Conservation (phyloP, 345 rosid genomes). For the Arabis alpina region DNA sequence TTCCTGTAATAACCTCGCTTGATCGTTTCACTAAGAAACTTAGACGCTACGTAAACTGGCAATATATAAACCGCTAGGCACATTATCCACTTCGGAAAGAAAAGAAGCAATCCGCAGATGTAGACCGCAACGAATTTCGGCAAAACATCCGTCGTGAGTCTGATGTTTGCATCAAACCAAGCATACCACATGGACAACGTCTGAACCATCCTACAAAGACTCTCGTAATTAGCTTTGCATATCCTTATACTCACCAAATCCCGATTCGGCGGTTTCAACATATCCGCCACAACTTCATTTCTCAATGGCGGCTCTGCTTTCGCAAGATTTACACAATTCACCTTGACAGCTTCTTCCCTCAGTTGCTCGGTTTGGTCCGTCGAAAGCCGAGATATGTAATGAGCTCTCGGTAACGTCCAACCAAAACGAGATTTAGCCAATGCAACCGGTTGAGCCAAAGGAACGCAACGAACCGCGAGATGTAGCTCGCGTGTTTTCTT, state of each 20-base stretch:
- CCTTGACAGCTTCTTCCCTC: background rate
- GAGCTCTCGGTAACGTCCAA: slow-evolving; percentile 26
- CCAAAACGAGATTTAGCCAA: background rate
- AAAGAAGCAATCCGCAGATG: background rate
- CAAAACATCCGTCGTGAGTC: background rate
- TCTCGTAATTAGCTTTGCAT: slow-evolving; percentile 1
- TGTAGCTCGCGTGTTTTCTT: slow-evolving; percentile 30
- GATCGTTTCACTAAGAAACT: too few species aligned
- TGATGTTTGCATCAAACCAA: background rate
- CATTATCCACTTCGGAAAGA: too few species aligned
- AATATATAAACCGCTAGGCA: background rate
- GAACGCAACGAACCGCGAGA: background rate
- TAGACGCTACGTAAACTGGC: background rate
- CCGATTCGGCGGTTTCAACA: slow-evolving; percentile 11
- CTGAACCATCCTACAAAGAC: background rate
- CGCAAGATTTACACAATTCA: slow-evolving; percentile 10
- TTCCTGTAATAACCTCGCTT: too few species aligned
- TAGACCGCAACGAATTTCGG: background rate
- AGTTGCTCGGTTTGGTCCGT: background rate
- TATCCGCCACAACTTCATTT: slow-evolving; percentile 31
- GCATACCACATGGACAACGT: background rate
- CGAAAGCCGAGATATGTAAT: slow-evolving; percentile 25
- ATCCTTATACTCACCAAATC: slow-evolving; percentile 20
- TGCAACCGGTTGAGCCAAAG: background rate
- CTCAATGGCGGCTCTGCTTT: slow-evolving; percentile 28